Percentiles rank a stretch among this genome's conserved stretches.
Evolutionary conservation across 2,329 filamentous ascomycete species (phyloP).

Genomic region (Claviceps humidiphila): DNA sequence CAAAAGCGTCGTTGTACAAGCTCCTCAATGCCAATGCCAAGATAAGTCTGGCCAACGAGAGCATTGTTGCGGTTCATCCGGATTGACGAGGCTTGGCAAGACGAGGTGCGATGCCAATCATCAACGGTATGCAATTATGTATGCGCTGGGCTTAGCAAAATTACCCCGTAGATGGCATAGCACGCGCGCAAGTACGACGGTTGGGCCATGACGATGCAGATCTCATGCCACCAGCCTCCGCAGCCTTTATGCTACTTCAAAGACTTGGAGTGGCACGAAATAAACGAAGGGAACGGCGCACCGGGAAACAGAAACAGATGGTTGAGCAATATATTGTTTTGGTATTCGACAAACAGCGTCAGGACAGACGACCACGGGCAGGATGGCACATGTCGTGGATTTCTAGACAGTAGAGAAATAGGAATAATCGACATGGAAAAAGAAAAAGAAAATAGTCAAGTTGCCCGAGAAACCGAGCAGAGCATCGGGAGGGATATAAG

Average conservation of each 20-base stretch:
- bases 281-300: neutral
- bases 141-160: neutral
- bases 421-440: neutral
- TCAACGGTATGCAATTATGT: neutral
- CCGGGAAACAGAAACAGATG: neutral
- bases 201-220: neutral
- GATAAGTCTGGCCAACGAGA: neutral
- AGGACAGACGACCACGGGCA: neutral
- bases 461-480: neutral
- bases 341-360: neutral
- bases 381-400: neutral
- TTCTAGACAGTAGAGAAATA: neutral
- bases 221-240: neutral
- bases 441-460: neutral
- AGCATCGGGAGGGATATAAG: neutral
- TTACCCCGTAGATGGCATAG: neutral
- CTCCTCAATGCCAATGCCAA: neutral
- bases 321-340: constrained; percentile 1
- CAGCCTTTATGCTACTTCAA: neutral
- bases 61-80: neutral
- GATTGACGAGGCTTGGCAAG: neutral
- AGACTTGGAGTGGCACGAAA: neutral
- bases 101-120: neutral
- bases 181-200: constrained; percentile 1
- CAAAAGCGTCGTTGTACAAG: neutral